Base-by-base conservation (phyloP, 1,139 yeast species). In the Wickerhamomyces sp. region DNA sequence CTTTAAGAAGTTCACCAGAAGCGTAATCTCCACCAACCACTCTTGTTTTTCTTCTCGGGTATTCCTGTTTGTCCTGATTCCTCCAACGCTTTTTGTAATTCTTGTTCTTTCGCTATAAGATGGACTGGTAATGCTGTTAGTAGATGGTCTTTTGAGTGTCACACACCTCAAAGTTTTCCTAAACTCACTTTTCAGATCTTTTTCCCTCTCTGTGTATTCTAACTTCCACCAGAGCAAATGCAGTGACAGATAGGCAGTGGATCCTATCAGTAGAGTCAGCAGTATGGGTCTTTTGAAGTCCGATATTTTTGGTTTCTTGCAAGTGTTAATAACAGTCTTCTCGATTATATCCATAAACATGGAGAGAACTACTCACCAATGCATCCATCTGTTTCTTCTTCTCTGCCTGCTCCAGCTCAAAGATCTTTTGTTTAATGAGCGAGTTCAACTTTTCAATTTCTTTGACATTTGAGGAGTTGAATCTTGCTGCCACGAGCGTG, bases 221-320 rank as follows among this genome's bases (percentile, higher is more conserved):
- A 57, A 34, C 24, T 47, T 46, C 62, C 64, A 57, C 64, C 64
- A 60, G 1, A 46, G 22, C 26, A 44, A 49, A 26, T 61, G 62
- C 23, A 46, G 46, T 2, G 47, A 33, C 25, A 61, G 36, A 32
- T 58, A 60, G 1, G 47, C 46, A 1, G 46, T 42, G 4, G 48
- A 43, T 0, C 39, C 45, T 13, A 46, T 38, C 8, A 39, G 41
- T 2, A 46, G 26, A 1, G 47, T 41, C 26, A 39, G 25, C 4
- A 44, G 28, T n/a, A 47, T 35, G 6, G 52, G 52, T 33, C 45
- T 45, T 23, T 33, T 31, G 38, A 46, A 47, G 26, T 47, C 49
- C 1, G 48, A 43, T 10, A 45, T 20, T 30, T 44, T 43, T 17
- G 52, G 50, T 36, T 42, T 46, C 51, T 47, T 25, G 19, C 10